These are phyloP conservation scores for Teratosphaeria nubilosa DNA, from an alignment of 2,329 filamentous ascomycete species.

Conservation along the genomic window DNA sequence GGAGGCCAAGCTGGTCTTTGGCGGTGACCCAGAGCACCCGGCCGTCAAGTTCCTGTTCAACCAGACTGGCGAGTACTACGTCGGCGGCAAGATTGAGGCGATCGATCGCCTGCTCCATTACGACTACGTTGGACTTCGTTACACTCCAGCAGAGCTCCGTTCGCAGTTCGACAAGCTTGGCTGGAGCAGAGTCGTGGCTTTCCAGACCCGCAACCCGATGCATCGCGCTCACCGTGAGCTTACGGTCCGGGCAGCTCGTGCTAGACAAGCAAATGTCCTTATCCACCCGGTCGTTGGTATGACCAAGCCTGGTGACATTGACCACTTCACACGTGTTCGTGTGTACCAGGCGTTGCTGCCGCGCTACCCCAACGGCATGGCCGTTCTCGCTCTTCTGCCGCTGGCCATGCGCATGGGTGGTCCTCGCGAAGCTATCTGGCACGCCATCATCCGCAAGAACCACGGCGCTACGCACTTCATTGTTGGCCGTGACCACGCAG, in stretches of 20 bases:
- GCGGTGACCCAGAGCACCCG: constrained; percentile 76
- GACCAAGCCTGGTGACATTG: constrained; percentile 98
- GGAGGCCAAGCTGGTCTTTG: constrained; percentile 91
- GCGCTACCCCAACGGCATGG: constrained; percentile 98
- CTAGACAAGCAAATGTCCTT: constrained; percentile 93
- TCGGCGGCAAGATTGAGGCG: constrained; percentile 92
- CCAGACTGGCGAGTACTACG: constrained; percentile 75
- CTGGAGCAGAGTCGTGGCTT: constrained; percentile 94
- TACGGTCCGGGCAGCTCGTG: constrained; percentile 90
- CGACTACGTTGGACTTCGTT: constrained; percentile 94
- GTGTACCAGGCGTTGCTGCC: constrained; percentile 96
- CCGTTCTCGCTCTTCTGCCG: constrained; percentile 84
- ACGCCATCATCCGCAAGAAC: constrained; percentile 99
- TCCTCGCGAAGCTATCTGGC: constrained; percentile 96
- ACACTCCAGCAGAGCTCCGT: constrained; percentile 88
- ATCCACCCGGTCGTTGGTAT: constrained; percentile 98
- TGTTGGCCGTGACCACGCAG: constrained; percentile 94
- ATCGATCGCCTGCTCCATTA: constrained; percentile 96
- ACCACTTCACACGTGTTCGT: constrained; percentile 98
- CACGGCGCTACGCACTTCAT: constrained; percentile 99
- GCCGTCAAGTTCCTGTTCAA: constrained; percentile 83
- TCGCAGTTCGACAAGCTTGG: constrained; percentile 98
- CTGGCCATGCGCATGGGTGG: constrained; percentile 99
- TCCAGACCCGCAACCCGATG: constrained; percentile 99
- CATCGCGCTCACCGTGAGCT: constrained; percentile 96